Conservation (phyloP, 139 green algal genomes). For the Chlamydomonas sphaeroides region DNA sequence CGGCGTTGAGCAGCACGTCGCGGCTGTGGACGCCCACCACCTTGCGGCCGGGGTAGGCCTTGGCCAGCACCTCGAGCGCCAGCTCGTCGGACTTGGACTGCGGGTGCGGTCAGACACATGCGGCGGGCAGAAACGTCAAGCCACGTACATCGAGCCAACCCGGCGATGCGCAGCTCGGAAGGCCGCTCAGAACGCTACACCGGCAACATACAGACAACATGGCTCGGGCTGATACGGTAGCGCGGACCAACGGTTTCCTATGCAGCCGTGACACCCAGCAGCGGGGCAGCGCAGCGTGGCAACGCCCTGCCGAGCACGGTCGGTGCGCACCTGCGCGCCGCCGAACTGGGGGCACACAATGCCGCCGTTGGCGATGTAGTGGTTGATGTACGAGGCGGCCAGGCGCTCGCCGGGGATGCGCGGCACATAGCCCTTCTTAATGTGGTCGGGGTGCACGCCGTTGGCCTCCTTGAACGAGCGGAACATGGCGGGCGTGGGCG, state of each 20-base stretch:
- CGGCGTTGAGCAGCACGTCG: conserved; percentile 78
- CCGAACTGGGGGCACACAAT: conserved; percentile 60
- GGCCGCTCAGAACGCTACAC: no score
- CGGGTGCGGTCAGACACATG: no score
- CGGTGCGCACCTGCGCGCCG: not conserved
- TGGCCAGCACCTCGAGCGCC: conserved; percentile 62
- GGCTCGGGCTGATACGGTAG: no score
- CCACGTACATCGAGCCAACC: no score
- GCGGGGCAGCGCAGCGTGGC: no score
- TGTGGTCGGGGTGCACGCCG: conserved; percentile 65
- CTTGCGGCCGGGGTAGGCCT: conserved; percentile 69
- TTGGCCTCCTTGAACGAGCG: conserved; percentile 44
- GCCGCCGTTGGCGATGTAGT: conserved; percentile 80
- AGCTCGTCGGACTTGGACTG: conserved; percentile 61
- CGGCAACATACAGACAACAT: no score
- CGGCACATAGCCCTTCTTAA: conserved; percentile 69
- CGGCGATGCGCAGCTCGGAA: no score
- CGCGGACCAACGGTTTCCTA: no score
- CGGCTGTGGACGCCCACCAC: conserved; percentile 66
- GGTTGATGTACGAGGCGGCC: conserved; percentile 84
- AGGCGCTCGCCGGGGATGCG: conserved; percentile 63
- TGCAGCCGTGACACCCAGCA: no score
- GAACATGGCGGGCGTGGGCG: conserved; percentile 63
- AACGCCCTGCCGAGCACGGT: no score
- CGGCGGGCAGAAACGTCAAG: no score